Percentiles rank a stretch among this genome's conserved stretches.
These are phyloP conservation scores for Arthrobotrys entomopaga DNA, from an alignment of 2,329 filamentous ascomycete species.

Conservation along the genomic window DNA sequence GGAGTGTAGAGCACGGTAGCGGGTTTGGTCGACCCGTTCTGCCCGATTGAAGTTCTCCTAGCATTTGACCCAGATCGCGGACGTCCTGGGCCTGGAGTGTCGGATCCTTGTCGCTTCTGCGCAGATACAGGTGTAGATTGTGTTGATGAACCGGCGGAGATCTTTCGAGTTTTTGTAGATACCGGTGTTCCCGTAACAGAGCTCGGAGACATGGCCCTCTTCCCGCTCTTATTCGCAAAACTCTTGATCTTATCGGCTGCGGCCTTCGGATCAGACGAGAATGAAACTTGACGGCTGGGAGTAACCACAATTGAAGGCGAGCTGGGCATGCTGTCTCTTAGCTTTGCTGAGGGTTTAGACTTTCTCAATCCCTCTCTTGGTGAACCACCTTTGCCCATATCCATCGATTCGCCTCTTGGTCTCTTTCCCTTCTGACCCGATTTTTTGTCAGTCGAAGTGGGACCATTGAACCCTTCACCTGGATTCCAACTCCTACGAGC, in stretches of 20 bases:
- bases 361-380: slow-evolving; percentile 49
- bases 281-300: slow-evolving; percentile 49
- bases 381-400: slow-evolving; percentile 42
- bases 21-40: slow-evolving; percentile 39
- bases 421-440: slow-evolving; percentile 34
- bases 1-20: slow-evolving; percentile 35
- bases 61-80: slow-evolving; percentile 42
- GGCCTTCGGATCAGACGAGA: slow-evolving; percentile 46
- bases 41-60: slow-evolving; percentile 32
- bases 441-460: slow-evolving; percentile 19
- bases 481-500: slow-evolving; percentile 66
- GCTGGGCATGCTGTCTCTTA: slow-evolving; percentile 44
- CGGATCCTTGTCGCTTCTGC: slow-evolving; percentile 47
- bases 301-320: slow-evolving; percentile 52
- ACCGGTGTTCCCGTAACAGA: slow-evolving; percentile 21
- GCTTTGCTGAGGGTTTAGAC: slow-evolving; percentile 46
- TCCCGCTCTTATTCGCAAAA: slow-evolving; percentile 50
- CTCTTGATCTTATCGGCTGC: slow-evolving; percentile 52
- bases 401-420: slow-evolving; percentile 23
- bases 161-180: slow-evolving; percentile 38
- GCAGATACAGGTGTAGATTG: slow-evolving; percentile 42
- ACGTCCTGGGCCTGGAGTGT: slow-evolving; percentile 39
- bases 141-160: slow-evolving; percentile 35
- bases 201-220: slow-evolving; percentile 40
- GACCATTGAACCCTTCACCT: slow-evolving; percentile 61